Percentiles rank a stretch among this genome's conserved stretches.
Conservation (phyloP, 2,329 filamentous ascomycete genomes). For the Ophiostoma sp. region DNA sequence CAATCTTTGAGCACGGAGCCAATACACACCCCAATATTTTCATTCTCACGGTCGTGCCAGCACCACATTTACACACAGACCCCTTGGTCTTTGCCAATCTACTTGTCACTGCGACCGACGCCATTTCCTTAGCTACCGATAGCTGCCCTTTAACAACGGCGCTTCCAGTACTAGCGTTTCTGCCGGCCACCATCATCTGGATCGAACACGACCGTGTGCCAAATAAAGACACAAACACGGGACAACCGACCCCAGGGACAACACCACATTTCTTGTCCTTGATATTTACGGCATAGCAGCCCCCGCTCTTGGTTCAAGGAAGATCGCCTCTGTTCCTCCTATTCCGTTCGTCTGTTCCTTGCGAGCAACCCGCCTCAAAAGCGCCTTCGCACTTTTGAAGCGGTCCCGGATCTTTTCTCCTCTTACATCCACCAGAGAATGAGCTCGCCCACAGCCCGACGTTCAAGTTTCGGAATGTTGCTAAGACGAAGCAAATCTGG, state of each 20-base stretch:
- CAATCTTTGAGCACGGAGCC: background rate
- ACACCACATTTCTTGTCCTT: background rate
- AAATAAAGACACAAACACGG: constrained; percentile 15
- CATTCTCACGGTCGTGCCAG: background rate
- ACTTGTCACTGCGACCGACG: background rate
- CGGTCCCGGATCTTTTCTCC: background rate
- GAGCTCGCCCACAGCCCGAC: constrained; percentile 37
- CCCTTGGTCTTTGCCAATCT: background rate
- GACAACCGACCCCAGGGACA: background rate
- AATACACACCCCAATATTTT: background rate
- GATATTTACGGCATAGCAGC: background rate
- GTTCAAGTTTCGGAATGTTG: constrained; percentile 58
- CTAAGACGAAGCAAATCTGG: constrained; percentile 68
- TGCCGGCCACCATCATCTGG: background rate
- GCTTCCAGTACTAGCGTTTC: constrained; percentile 10
- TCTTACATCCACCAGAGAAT: constrained; percentile 36
- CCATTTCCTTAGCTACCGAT: background rate
- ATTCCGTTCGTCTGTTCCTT: background rate
- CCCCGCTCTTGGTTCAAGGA: background rate
- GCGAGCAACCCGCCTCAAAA: constrained; percentile 10
- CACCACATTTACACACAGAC: background rate
- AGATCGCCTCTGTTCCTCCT: background rate
- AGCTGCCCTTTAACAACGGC: constrained; percentile 3
- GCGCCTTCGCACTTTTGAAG: constrained; percentile 10
- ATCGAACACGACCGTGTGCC: constrained; percentile 6